These are phyloP conservation scores for Melampsora larici-populina DNA, from an alignment of 1,284 basidiomycete genomes.

Conservation along the genomic window DNA sequence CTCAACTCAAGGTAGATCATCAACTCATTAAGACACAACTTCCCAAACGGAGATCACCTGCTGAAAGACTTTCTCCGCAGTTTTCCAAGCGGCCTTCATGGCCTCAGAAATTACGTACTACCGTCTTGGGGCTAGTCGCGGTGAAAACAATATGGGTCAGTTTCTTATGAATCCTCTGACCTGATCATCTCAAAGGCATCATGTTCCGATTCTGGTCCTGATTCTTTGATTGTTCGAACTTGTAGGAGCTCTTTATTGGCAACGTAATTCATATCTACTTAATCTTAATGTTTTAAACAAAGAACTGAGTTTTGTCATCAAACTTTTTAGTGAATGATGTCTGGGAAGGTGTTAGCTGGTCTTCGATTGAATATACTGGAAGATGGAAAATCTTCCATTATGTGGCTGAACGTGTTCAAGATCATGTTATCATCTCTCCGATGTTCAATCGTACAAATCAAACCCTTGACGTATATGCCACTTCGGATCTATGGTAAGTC, in stretches of 20 bases:
- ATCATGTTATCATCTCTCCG: constrained; percentile 60
- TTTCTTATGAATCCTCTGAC: constrained; percentile 49
- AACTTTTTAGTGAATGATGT: constrained; percentile 61
- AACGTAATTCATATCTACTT: constrained; percentile 31
- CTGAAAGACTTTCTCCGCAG: constrained; percentile 61
- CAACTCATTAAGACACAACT: constrained; percentile 59
- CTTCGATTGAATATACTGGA: constrained; percentile 63
- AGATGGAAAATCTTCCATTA: constrained; percentile 66
- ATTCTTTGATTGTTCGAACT: constrained; percentile 18
- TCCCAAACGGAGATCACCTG: constrained; percentile 54
- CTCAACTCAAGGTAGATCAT: constrained; percentile 47
- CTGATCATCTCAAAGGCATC: background rate
- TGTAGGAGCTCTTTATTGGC: constrained; percentile 49
- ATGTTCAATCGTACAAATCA: constrained; percentile 59
- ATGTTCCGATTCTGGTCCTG: background rate
- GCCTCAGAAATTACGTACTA: constrained; percentile 64
- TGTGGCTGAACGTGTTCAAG: constrained; percentile 58
- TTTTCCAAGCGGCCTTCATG: constrained; percentile 62
- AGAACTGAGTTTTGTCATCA: background rate
- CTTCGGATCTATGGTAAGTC: constrained; percentile 58
- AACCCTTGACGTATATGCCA: constrained; percentile 60
- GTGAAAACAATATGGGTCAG: constrained; percentile 64
- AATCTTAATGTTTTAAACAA: background rate
- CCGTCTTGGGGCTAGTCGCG: constrained; percentile 61
- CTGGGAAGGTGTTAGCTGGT: constrained; percentile 66